Evolutionary conservation across 179 eudicot genomes (phyloP).

Genomic region (Nepenthes alata): DNA sequence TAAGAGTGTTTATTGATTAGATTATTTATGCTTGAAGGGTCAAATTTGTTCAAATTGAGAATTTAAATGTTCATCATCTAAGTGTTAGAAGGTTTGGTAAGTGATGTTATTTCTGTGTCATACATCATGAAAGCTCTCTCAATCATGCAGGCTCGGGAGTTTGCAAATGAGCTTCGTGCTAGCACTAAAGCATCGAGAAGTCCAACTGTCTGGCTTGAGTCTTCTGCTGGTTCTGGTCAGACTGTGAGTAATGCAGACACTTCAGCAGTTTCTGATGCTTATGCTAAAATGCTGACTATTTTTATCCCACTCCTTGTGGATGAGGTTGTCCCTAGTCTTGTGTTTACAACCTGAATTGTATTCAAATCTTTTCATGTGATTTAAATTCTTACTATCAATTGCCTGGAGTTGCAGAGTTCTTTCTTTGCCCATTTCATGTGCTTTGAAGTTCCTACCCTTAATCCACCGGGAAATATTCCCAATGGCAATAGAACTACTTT

Average conservation of each 20-base stretch:
- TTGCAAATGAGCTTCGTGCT: conserved; percentile 95
- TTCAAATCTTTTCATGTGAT: not conserved
- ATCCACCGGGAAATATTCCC: conserved; percentile 56
- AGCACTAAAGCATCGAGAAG: conserved; percentile 85
- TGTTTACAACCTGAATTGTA: not conserved
- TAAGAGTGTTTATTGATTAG: no score
- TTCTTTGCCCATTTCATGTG: conserved; percentile 97
- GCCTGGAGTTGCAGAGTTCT: conserved; percentile 61
- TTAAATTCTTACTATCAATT: conserved; percentile 8
- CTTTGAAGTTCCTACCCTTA: conserved; percentile 93
- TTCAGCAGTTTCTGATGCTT: conserved; percentile 88
- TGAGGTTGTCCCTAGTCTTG: conserved; percentile 42
- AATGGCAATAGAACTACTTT: conserved; percentile 37
- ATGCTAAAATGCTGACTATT: conserved; percentile 80
- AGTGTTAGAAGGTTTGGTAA: no score
- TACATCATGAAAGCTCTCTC: not conserved
- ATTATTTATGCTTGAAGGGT: no score
- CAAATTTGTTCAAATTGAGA: no score
- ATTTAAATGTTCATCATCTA: no score
- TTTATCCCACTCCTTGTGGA: conserved; percentile 92
- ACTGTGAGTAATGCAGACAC: conserved; percentile 67
- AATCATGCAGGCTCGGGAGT: conserved; percentile 72
- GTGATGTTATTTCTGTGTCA: not conserved
- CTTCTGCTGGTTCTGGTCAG: conserved; percentile 60
- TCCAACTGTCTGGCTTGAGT: conserved; percentile 85